A percentile compares a stretch with the other conserved stretches of the same genome.
Evolutionary conservation across 768 basidiomycete species (phyloP).

Genomic region (Termitomyces sp.): DNA sequence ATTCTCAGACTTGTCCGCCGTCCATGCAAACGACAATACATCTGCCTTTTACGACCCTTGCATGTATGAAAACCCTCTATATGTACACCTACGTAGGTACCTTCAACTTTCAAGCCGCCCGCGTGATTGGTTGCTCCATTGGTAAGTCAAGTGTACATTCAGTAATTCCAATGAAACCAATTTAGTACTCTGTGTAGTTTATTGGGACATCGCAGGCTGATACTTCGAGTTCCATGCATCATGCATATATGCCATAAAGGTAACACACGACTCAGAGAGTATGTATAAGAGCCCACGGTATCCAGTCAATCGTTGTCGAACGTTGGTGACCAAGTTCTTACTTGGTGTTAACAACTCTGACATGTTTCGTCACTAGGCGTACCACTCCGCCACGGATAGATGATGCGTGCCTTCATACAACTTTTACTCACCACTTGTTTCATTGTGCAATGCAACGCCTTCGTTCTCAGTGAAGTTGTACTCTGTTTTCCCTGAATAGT

Average conservation of each 20-base stretch:
- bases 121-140: neutral
- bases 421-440: neutral
- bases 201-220: neutral
- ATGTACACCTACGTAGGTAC: neutral
- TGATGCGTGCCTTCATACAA: neutral
- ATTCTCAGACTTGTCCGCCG: neutral
- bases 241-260: neutral
- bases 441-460: slow-evolving; percentile 1
- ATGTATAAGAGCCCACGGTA: neutral
- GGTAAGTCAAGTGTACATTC: too few species aligned
- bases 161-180: neutral
- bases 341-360: neutral
- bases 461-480: slow-evolving; percentile 3
- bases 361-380: too few species aligned
- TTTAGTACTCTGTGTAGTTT: neutral
- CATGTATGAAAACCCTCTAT: neutral
- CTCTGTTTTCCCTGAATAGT: neutral
- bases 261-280: neutral
- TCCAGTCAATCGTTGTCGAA: neutral
- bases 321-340: neutral
- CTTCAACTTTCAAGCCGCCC: neutral
- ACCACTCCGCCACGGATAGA: neutral
- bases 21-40: neutral
- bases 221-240: neutral
- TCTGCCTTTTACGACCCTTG: neutral